Evolutionary conservation across 495 filamentous ascomycete genomes (phyloP).

Genomic region (Aspergillus biplanus): DNA sequence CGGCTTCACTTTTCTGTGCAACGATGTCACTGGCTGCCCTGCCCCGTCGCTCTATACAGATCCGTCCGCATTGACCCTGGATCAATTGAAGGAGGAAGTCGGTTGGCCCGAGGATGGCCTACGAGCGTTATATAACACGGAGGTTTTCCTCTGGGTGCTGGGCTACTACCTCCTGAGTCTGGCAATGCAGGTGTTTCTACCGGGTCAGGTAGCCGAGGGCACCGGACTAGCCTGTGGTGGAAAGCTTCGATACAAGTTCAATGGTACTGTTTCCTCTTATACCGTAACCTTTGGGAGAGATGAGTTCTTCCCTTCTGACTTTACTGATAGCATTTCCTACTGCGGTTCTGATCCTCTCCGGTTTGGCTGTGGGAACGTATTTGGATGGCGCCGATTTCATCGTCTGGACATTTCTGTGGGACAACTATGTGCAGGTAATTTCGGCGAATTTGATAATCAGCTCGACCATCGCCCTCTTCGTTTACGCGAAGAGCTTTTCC

Average conservation of each 20-base stretch:
- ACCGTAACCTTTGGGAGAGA: neutral
- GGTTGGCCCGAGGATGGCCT: conserved; percentile 76
- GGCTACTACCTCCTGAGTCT: conserved; percentile 82
- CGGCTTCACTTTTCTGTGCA: conserved; percentile 80
- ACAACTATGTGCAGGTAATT: conserved; percentile 85
- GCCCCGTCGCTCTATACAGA: conserved; percentile 74
- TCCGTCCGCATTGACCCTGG: conserved; percentile 70
- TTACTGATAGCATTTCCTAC: conserved; percentile 70
- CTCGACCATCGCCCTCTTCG: conserved; percentile 66
- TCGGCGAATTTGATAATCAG: conserved; percentile 81
- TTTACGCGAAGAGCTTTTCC: conserved; percentile 80
- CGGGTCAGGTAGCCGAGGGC: conserved; percentile 73
- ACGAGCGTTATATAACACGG: conserved; percentile 59
- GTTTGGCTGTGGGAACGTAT: conserved; percentile 72
- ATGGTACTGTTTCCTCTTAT: conserved; percentile 56
- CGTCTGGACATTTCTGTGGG: conserved; percentile 89
- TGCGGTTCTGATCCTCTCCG: conserved; percentile 66
- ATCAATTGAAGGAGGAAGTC: conserved; percentile 72
- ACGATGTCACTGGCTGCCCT: conserved; percentile 89
- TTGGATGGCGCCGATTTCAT: conserved; percentile 79
- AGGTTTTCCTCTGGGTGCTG: conserved; percentile 66
- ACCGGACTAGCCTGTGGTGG: conserved; percentile 71
- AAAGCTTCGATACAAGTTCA: conserved; percentile 85
- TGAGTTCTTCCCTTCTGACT: conserved; percentile 11
- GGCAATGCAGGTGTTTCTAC: conserved; percentile 75